Evolutionary conservation across 345 rosid species (phyloP).

Genomic region (Mangifera indica): DNA sequence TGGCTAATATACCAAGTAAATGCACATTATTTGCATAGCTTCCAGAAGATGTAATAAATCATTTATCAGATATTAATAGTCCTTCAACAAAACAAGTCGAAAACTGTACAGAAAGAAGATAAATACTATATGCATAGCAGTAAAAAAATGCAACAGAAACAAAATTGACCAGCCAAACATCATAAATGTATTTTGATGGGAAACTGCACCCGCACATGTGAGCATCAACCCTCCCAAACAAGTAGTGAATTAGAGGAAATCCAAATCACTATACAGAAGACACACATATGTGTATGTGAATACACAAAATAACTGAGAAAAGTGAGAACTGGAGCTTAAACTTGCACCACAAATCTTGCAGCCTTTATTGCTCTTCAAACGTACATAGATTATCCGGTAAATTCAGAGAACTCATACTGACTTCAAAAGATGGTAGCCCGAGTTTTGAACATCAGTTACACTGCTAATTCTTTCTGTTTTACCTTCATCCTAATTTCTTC

Average conservation of each 20-base stretch:
- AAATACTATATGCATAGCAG: not conserved
- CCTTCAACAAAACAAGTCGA: not conserved
- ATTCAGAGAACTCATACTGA: not conserved
- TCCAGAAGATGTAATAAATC: not conserved
- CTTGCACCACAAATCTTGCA: conserved; percentile 1
- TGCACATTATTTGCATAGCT: not conserved
- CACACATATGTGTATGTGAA: not conserved
- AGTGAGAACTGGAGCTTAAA: not conserved
- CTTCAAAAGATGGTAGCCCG: not conserved
- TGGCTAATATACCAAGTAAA: not conserved
- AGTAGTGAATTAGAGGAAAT: not conserved
- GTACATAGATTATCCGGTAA: not conserved
- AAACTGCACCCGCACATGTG: no score
- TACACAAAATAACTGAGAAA: not conserved
- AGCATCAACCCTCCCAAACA: not conserved
- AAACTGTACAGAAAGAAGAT: not conserved
- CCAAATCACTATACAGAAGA: not conserved
- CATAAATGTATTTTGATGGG: not conserved
- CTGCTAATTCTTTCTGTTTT: not conserved
- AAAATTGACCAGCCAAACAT: not conserved
- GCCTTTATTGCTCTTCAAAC: not conserved
- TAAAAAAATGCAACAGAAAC: not conserved
- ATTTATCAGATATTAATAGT: not conserved
- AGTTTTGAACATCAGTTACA: not conserved
- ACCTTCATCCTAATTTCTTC: not conserved